phyloP scores from a whole-genome alignment of 176 grass and related monocot species.

The Triticum monococcum region DNA sequence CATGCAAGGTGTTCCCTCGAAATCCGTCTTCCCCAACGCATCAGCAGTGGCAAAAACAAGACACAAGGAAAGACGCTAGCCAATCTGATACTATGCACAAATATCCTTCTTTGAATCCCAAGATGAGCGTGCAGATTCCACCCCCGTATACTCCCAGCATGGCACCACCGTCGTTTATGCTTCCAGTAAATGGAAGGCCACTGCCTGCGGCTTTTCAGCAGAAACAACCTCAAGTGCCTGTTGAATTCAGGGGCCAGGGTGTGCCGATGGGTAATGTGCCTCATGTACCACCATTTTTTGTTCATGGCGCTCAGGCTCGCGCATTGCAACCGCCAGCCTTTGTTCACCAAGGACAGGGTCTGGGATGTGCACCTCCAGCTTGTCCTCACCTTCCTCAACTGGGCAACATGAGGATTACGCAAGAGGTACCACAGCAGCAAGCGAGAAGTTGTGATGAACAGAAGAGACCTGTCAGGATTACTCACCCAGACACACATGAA shows the following conservation, averaged over 20 bases:
- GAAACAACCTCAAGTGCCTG: slow-evolving; percentile 42
- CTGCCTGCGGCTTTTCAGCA: slow-evolving; percentile 47
- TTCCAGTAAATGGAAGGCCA: slow-evolving; percentile 36
- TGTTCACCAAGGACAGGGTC: slow-evolving; percentile 74
- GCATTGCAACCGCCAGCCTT: slow-evolving; percentile 61
- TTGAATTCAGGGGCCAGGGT: slow-evolving; percentile 48
- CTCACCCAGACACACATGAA: slow-evolving; percentile 86
- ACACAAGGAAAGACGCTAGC: slow-evolving; percentile 16
- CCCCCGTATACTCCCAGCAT: slow-evolving; percentile 33
- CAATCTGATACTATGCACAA: slow-evolving; percentile 13
- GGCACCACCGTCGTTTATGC: slow-evolving; percentile 34
- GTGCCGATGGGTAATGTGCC: slow-evolving; percentile 48
- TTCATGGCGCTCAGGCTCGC: slow-evolving; percentile 55
- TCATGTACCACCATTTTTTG: slow-evolving; percentile 52
- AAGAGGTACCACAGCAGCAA: slow-evolving; percentile 44
- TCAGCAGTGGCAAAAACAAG: slow-evolving; percentile 32
- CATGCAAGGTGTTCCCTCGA: slow-evolving; percentile 24
- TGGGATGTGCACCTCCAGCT: slow-evolving; percentile 50
- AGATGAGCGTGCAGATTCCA: slow-evolving; percentile 44
- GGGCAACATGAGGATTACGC: slow-evolving; percentile 48
- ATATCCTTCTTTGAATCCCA: slow-evolving; percentile 37
- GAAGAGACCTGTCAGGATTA: slow-evolving; percentile 72
- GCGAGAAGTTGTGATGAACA: slow-evolving; percentile 42
- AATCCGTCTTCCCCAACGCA: slow-evolving; percentile 27
- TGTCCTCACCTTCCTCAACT: slow-evolving; percentile 53